Evolutionary conservation across 2,329 filamentous ascomycete species (phyloP).

Genomic region (Phyllosticta ampelicida): DNA sequence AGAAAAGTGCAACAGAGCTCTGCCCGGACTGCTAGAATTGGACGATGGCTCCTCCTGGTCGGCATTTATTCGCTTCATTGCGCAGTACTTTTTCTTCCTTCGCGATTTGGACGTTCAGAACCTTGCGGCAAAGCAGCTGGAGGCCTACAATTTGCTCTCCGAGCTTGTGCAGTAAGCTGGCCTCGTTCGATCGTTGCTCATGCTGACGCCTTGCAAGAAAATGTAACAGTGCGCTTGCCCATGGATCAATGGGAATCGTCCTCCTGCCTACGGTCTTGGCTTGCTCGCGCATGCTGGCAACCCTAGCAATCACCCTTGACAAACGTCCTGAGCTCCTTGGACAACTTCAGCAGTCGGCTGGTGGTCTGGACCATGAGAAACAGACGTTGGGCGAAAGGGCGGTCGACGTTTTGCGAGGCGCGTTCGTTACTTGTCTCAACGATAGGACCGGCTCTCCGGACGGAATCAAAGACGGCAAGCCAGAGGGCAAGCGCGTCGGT

Average conservation of each 20-base stretch:
- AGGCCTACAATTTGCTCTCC: constrained; percentile 64
- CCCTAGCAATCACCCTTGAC: constrained; percentile 74
- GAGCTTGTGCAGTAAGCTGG: constrained; percentile 59
- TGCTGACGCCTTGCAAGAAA: constrained; percentile 43
- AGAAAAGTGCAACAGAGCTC: constrained; percentile 49
- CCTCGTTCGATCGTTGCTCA: not conserved
- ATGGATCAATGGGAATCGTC: constrained; percentile 68
- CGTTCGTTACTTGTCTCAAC: constrained; percentile 81
- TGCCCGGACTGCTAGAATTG: constrained; percentile 40
- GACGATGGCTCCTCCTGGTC: constrained; percentile 59
- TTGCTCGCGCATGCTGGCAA: constrained; percentile 67
- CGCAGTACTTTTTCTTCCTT: constrained; percentile 70
- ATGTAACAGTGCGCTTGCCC: constrained; percentile 69
- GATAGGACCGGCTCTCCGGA: constrained; percentile 59
- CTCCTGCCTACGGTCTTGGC: constrained; percentile 76
- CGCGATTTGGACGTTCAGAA: constrained; percentile 70
- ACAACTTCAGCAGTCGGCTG: constrained; percentile 38
- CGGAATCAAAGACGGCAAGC: constrained; percentile 47
- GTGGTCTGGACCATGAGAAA: constrained; percentile 51
- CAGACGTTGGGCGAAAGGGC: constrained; percentile 77
- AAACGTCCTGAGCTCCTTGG: constrained; percentile 67
- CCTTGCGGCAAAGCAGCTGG: constrained; percentile 38
- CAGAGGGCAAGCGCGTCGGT: constrained; percentile 74
- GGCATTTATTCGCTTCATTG: constrained; percentile 67
- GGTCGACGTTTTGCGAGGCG: constrained; percentile 79